These are phyloP conservation scores for Heliocybe sulcata DNA, from an alignment of 1,284 basidiomycete species.

Conservation along the genomic window DNA sequence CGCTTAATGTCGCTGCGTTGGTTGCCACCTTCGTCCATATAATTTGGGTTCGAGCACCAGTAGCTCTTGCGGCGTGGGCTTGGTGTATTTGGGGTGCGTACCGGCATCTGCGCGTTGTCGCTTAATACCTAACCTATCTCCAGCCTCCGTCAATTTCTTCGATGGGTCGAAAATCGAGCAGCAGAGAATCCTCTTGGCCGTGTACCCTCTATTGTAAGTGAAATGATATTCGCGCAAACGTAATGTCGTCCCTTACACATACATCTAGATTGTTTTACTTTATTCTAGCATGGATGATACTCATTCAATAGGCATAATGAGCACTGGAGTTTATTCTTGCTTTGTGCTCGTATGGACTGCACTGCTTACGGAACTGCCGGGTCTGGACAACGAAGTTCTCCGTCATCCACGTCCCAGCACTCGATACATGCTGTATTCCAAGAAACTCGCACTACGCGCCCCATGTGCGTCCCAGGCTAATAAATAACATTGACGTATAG, in stretches of 20 bases:
- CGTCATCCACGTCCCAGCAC: background rate
- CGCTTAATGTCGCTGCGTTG: slow-evolving; percentile 83
- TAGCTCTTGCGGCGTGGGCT: slow-evolving; percentile 80
- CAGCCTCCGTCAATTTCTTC: slow-evolving; percentile 90
- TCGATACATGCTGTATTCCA: background rate
- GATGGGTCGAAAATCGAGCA: slow-evolving; percentile 90
- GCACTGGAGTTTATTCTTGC: too few species aligned
- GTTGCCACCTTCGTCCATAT: slow-evolving; percentile 80
- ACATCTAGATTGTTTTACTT: slow-evolving; percentile 69
- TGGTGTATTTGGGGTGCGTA: slow-evolving; percentile 93
- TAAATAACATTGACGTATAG: background rate
- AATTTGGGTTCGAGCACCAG: slow-evolving; percentile 80
- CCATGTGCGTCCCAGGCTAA: background rate
- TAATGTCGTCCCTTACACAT: background rate
- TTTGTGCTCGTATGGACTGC: background rate
- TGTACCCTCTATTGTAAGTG: slow-evolving; percentile 84
- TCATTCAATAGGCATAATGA: slow-evolving; percentile 58
- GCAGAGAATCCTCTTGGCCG: slow-evolving; percentile 81
- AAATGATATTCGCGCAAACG: slow-evolving; percentile 1
- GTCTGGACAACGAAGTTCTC: too few species aligned
- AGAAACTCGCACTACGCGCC: background rate
- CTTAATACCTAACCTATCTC: background rate
- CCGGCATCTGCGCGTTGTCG: background rate
- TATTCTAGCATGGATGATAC: slow-evolving; percentile 89
- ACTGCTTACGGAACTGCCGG: background rate